A percentile compares a stretch with the other conserved stretches of the same genome.
These are phyloP conservation scores for Citrus hindsii DNA, from an alignment of 345 rosid species.

Conservation along the genomic window DNA sequence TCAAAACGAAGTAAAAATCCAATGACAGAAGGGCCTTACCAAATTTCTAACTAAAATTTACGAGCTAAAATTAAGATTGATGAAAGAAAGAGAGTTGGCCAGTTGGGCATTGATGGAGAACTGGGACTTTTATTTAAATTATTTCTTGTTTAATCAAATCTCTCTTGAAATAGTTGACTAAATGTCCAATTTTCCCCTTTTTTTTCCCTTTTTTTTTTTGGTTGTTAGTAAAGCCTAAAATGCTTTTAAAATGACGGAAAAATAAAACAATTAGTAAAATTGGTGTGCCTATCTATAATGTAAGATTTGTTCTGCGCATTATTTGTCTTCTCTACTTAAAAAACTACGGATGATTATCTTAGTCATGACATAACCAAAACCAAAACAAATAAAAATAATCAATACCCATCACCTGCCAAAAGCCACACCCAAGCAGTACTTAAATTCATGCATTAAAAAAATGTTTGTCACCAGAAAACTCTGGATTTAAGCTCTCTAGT, in stretches of 20 bases:
- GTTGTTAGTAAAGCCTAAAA: neutral
- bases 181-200: neutral
- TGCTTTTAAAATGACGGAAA: neutral
- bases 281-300: constrained; percentile 8
- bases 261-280: neutral
- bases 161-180: constrained; percentile 13
- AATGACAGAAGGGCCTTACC: neutral
- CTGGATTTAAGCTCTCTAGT: neutral
- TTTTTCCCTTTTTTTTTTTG: no score
- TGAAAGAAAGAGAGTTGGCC: neutral
- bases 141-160: constrained; percentile 1
- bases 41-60: neutral
- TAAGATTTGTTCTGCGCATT: neutral
- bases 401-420: constrained; percentile 3
- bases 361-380: constrained; percentile 5
- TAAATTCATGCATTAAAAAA: neutral
- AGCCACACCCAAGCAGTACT: neutral
- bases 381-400: neutral
- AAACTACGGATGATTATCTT: neutral
- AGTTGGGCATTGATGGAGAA: no score
- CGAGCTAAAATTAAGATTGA: neutral
- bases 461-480: neutral
- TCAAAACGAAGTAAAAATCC: neutral
- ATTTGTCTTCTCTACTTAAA: constrained; percentile 2
- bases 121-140: neutral